A percentile compares a stretch with the other conserved stretches of the same genome.
These are phyloP conservation scores for Colletotrichum noveboracense DNA, from an alignment of 2,329 filamentous ascomycete species.

Conservation along the genomic window DNA sequence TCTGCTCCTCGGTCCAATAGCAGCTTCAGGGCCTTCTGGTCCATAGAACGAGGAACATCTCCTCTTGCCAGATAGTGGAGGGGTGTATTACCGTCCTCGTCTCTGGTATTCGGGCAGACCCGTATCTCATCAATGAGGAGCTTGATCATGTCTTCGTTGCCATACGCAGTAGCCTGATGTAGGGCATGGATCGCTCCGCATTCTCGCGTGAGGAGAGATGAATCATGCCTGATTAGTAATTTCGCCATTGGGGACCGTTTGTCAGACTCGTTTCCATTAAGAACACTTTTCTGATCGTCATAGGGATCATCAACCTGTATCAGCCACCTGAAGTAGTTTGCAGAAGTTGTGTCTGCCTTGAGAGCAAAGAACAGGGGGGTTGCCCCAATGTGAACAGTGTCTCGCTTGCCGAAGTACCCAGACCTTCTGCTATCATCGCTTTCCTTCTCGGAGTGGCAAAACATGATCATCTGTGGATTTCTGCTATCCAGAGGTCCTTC, in stretches of 20 bases:
- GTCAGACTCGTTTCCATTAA: accelerated
- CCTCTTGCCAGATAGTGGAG: not conserved
- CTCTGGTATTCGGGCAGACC: not conserved
- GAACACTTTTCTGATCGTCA: accelerated
- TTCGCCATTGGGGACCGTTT: not conserved
- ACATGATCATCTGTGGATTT: not conserved
- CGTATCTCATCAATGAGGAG: not conserved
- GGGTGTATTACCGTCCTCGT: not conserved
- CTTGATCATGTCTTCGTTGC: not conserved
- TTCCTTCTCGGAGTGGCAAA: not conserved
- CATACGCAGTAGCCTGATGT: not conserved
- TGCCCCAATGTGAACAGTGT: not conserved
- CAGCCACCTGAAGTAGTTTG: not conserved
- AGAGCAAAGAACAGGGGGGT: not conserved
- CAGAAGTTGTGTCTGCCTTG: not conserved
- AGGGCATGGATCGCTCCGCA: not conserved
- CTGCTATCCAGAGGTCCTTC: not conserved
- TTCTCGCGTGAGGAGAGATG: not conserved
- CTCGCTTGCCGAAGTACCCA: no score
- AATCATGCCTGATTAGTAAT: not conserved
- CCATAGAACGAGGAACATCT: no score
- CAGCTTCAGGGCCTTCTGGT: not conserved
- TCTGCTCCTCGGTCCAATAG: not conserved
- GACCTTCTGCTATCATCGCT: no score
- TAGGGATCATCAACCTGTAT: not conserved